phyloP scores from a whole-genome alignment of 2,329 filamentous ascomycete genomes.

The Annulohypoxylon truncatum region DNA sequence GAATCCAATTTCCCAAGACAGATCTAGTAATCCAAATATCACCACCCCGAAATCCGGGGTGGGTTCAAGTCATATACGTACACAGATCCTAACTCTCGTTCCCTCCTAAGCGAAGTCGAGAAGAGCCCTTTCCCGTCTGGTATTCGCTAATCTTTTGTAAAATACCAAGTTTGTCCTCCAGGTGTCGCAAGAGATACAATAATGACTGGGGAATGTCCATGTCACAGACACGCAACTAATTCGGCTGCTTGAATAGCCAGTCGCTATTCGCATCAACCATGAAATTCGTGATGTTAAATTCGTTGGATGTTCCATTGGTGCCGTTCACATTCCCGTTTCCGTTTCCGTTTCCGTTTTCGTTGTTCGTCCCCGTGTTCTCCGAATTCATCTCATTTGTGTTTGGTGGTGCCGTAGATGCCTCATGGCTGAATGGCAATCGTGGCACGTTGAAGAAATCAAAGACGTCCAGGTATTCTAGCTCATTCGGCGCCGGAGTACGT shows the following conservation, averaged over 20 bases:
- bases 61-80: constrained; percentile 7
- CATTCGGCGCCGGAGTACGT: constrained; percentile 79
- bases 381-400: constrained; percentile 35
- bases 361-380: constrained; percentile 20
- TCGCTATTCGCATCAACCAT: constrained; percentile 80
- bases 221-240: constrained; percentile 5
- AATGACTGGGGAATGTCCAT: neutral
- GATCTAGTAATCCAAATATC: constrained; percentile 2
- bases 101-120: neutral
- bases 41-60: neutral
- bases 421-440: constrained; percentile 67
- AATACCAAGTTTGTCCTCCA: constrained; percentile 1
- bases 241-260: constrained; percentile 73
- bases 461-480: constrained; percentile 90
- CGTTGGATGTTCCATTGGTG: constrained; percentile 59
- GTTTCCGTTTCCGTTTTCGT: constrained; percentile 7
- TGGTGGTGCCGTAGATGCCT: constrained; percentile 45
- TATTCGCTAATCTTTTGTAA: neutral
- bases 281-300: constrained; percentile 83
- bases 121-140: neutral
- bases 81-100: neutral
- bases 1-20: neutral
- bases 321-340: constrained; percentile 40
- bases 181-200: constrained; percentile 13
- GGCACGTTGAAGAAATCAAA: constrained; percentile 97